Evolutionary conservation across 352 stramenopile species (phyloP), one percentile per base, ranked within the genome.

Genomic region (Globisporangium rhizosaccharum): DNA sequence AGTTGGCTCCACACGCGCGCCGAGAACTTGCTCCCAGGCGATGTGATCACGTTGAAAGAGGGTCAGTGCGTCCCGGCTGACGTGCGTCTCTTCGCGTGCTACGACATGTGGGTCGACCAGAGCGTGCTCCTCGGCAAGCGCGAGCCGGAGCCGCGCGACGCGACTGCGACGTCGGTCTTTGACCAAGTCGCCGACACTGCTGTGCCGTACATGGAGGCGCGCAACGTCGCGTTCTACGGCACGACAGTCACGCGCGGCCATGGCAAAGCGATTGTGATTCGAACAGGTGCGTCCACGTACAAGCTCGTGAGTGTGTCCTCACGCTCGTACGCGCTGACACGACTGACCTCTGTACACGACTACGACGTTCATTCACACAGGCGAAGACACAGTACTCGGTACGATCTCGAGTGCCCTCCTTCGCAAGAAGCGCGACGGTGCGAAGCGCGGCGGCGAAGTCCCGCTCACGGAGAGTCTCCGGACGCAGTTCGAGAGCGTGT

Each of bases 1-100:
- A 75, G 57, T 28, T 85, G 75, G 75, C 74, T 85, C 51, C 75
- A 85, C 55, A 85, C 69, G 45, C 72, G 75, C 15, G 75, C 75
- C 12, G 75, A 85, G 56, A 85, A 82, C 50, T 56, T 85, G 37
- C 59, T 85, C 2, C 56, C 59, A 0, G 75, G 75, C 1, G 75
- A 85, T 53, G 57, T 85, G 23, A 76, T 85, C 52, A 70, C 71
- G 33, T 60, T 85, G 23, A 75, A 80, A 45, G 63, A 74, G 56
- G 66, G 66, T 12, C 75, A 82, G 56, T 85, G 75, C 36, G 75
- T 82, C 18, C 75, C 75, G 0, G 75, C 75, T 4, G 75, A 85
- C 47, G 71, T 85, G 25, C 72, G 75, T 3, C 51, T 85, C 30
- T 67, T 82, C 56, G 72, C 82, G 57, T 71, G 72, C 44, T 67